A percentile compares a stretch with the other conserved stretches of the same genome.
These are phyloP conservation scores for Penicillium crustosum DNA, from an alignment of 2,329 filamentous ascomycete species.

Conservation along the genomic window DNA sequence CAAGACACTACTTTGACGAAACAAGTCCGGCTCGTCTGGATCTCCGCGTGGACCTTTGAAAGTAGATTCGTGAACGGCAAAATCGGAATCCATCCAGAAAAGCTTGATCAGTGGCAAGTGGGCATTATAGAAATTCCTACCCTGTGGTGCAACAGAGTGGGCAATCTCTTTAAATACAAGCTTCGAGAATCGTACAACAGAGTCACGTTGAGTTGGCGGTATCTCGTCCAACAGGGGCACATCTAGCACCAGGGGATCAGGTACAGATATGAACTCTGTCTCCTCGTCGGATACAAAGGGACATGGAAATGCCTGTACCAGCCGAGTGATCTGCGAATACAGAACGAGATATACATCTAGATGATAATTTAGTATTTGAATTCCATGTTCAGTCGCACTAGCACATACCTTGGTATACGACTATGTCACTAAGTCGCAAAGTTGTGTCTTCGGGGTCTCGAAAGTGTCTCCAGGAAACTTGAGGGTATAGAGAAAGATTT, in stretches of 20 bases:
- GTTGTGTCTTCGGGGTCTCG: conserved; percentile 54
- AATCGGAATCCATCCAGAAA: conserved; percentile 35
- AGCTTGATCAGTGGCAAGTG: conserved; percentile 36
- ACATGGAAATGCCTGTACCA: conserved; percentile 37
- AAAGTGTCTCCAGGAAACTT: conserved; percentile 56
- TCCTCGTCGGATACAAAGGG: conserved; percentile 24
- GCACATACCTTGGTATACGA: conserved; percentile 35
- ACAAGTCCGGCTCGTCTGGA: conserved; percentile 16
- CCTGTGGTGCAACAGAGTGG: conserved; percentile 19
- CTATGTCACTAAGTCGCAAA: conserved; percentile 42
- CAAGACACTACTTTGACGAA: conserved; percentile 22
- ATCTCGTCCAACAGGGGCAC: conserved; percentile 23
- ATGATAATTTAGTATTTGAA: conserved; percentile 7
- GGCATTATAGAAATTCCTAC: conserved; percentile 21
- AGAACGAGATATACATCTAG: conserved; percentile 41
- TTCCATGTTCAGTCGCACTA: background rate
- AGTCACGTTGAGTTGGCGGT: conserved; percentile 6
- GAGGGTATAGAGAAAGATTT: conserved; percentile 35
- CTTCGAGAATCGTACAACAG: conserved; percentile 28
- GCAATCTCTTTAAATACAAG: conserved; percentile 37
- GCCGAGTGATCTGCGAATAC: conserved; percentile 40
- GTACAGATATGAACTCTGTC: conserved; percentile 23
- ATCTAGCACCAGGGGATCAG: conserved; percentile 38
- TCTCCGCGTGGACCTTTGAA: conserved; percentile 23
- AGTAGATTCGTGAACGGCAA: conserved; percentile 38